Evolutionary conservation across 768 basidiomycete genomes (phyloP).

Genomic region (Leccinum subgranulosum): DNA sequence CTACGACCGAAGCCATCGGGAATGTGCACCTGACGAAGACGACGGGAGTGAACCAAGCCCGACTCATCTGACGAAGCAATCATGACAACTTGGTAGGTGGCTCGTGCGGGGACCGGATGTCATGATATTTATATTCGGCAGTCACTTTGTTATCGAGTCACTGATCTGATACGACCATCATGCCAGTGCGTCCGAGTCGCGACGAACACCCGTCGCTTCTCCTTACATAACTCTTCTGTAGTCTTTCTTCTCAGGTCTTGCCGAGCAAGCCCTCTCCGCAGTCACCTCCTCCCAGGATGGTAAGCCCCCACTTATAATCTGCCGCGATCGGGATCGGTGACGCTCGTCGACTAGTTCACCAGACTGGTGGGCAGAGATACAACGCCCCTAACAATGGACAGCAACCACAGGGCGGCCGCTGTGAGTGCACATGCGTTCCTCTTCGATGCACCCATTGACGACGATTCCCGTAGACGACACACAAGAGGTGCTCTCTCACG

Average conservation of each 20-base stretch:
- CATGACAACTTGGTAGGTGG: background rate
- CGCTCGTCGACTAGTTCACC: constrained; percentile 34
- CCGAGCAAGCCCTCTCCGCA: constrained; percentile 60
- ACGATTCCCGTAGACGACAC: constrained; percentile 49
- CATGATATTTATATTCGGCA: background rate
- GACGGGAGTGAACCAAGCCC: no score
- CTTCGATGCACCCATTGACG: constrained; percentile 3
- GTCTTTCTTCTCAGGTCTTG: constrained; percentile 67
- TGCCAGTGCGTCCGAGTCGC: constrained; percentile 15
- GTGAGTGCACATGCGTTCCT: constrained; percentile 12
- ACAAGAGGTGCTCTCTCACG: constrained; percentile 56
- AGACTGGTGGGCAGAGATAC: constrained; percentile 65
- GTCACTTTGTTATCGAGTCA: background rate
- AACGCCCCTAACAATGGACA: constrained; percentile 52
- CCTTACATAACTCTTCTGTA: constrained; percentile 22
- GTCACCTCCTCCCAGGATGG: constrained; percentile 19
- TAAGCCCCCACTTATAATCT: constrained; percentile 2
- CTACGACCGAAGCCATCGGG: background rate
- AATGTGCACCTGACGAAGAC: background rate
- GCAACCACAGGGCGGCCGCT: constrained; percentile 22
- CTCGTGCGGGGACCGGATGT: background rate
- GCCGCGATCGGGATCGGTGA: background rate
- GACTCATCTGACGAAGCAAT: no score
- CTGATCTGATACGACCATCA: constrained; percentile 13
- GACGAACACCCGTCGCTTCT: no score